Evolutionary conservation across 768 basidiomycete genomes (phyloP).

Genomic region (Phaffia australis): DNA sequence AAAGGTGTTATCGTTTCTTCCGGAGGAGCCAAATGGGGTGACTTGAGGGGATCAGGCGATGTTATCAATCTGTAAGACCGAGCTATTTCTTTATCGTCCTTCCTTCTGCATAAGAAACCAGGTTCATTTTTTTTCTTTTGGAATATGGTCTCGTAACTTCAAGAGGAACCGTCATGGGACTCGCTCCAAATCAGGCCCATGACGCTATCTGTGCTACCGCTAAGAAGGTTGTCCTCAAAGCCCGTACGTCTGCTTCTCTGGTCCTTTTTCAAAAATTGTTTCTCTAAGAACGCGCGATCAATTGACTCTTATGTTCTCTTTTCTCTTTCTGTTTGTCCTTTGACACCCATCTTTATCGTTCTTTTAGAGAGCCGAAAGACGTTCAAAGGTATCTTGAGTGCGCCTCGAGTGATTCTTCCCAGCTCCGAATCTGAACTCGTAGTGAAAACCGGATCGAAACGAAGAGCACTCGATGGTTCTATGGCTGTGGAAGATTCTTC

Average conservation of each 20-base stretch:
- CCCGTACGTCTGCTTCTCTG: constrained; percentile 12
- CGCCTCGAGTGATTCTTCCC: too few species aligned
- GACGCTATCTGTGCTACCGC: constrained; percentile 7
- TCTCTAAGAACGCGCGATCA: too few species aligned
- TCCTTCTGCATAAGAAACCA: not conserved
- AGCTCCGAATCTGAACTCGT: not conserved
- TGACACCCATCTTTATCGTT: too few species aligned
- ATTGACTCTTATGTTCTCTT: too few species aligned
- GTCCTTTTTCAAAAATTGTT: too few species aligned
- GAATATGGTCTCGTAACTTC: not conserved
- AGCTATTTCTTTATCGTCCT: not conserved
- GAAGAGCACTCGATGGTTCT: too few species aligned
- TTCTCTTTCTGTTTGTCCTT: too few species aligned
- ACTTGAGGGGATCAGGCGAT: constrained; percentile 4
- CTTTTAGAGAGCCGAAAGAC: too few species aligned
- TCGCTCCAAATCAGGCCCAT: constrained; percentile 12
- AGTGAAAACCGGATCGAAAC: too few species aligned
- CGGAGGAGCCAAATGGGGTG: constrained; percentile 14
- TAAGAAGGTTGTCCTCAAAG: constrained; percentile 23
- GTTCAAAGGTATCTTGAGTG: too few species aligned
- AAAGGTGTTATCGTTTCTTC: constrained; percentile 21
- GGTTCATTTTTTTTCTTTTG: not conserved
- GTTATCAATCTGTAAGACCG: constrained; percentile 13
- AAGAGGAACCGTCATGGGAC: constrained; percentile 21
- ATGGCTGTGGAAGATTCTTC: too few species aligned